phyloP scores from a whole-genome alignment of 1,284 basidiomycete species.

The Amylostereum areolatum region DNA sequence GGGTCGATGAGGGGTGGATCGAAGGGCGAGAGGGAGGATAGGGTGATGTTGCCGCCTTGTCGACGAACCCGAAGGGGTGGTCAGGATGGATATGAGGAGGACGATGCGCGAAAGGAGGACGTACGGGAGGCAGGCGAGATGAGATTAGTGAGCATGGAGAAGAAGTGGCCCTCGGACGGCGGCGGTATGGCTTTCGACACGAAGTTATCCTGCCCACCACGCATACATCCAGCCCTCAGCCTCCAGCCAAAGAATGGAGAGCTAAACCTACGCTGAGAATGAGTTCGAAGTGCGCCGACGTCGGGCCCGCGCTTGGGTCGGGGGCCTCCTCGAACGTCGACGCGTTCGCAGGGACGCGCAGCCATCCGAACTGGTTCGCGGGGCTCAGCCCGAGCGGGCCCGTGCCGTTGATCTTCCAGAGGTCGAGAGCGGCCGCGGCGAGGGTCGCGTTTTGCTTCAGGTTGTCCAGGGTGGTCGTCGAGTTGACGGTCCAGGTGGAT shows the following conservation, averaged over 20 bases:
- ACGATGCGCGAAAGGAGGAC: not conserved
- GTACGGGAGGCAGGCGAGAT: constrained; percentile 14
- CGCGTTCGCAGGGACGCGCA: constrained; percentile 24
- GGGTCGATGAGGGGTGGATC: constrained; percentile 40
- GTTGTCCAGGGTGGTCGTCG: constrained; percentile 18
- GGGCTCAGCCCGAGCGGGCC: constrained; percentile 17
- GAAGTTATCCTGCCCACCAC: constrained; percentile 4
- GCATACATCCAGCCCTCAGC: not conserved
- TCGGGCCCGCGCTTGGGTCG: constrained; percentile 32
- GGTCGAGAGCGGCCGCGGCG: constrained; percentile 6
- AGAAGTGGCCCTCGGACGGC: constrained; percentile 10
- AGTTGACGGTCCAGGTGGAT: constrained; percentile 23
- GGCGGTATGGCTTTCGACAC: not conserved
- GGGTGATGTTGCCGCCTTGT: constrained; percentile 15
- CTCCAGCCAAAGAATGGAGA: not conserved
- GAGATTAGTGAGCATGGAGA: constrained; percentile 8
- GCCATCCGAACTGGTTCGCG: constrained; percentile 19
- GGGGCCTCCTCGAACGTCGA: constrained; percentile 19
- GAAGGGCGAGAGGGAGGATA: constrained; percentile 20
- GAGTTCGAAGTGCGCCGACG: constrained; percentile 10
- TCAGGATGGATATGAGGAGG: not conserved
- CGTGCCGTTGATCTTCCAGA: constrained; percentile 21
- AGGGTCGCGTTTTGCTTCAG: constrained; percentile 14
- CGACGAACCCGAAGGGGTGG: not conserved
- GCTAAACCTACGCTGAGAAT: constrained; percentile 7